These are phyloP conservation scores for Myochromella boudieri DNA, from an alignment of 768 basidiomycete genomes.

Conservation along the genomic window DNA sequence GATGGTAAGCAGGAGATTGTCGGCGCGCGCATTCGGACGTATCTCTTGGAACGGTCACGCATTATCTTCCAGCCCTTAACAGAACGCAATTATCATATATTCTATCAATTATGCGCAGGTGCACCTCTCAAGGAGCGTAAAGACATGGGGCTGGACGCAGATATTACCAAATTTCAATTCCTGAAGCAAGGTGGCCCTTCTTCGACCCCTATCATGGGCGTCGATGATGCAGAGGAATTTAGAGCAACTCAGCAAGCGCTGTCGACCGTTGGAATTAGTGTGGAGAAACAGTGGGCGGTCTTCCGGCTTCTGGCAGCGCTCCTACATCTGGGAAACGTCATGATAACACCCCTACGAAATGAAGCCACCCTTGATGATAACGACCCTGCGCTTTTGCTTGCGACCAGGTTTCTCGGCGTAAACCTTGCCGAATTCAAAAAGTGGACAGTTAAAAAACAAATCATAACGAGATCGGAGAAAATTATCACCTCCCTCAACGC, in stretches of 20 bases:
- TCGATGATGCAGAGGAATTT: constrained; percentile 97
- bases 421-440: constrained; percentile 93
- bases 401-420: constrained; percentile 89
- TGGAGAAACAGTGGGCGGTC: constrained; percentile 98
- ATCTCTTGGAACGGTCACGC: constrained; percentile 94
- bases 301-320: constrained; percentile 92
- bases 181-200: constrained; percentile 90
- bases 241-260: constrained; percentile 90
- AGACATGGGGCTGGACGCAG: constrained; percentile 86
- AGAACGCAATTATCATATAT: constrained; percentile 99
- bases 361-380: constrained; percentile 85
- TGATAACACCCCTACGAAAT: constrained; percentile 75
- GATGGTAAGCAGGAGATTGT: constrained; percentile 96
- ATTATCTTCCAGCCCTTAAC: constrained; percentile 96
- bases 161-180: constrained; percentile 86
- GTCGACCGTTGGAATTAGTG: constrained; percentile 95
- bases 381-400: constrained; percentile 75
- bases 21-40: constrained; percentile 97
- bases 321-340: constrained; percentile 97
- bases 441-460: constrained; percentile 98
- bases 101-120: constrained; percentile 98
- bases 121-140: constrained; percentile 94
- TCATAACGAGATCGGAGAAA: constrained; percentile 92
- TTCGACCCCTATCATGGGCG: constrained; percentile 84
- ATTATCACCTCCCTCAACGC: constrained; percentile 86